Conservation (phyloP, 2,329 filamentous ascomycete species). For the Lachnellula subtilissima region DNA sequence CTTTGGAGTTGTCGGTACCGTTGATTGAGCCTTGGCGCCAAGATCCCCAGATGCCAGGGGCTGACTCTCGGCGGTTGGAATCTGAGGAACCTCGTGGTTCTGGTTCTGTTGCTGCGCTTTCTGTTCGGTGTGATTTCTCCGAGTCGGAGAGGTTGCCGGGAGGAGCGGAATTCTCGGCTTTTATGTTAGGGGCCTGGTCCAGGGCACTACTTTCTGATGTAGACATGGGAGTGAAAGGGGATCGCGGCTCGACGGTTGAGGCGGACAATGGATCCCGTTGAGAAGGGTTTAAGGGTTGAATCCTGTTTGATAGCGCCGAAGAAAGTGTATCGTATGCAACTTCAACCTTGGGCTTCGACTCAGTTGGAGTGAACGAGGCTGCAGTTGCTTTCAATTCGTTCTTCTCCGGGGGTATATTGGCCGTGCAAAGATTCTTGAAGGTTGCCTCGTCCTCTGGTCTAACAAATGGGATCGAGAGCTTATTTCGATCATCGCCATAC, state of each 20-base stretch:
- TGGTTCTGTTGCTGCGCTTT: conserved; percentile 6
- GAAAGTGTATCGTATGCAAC: conserved; percentile 8
- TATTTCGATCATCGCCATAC: conserved; percentile 80
- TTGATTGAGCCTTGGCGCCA: conserved; percentile 55
- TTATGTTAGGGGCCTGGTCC: conserved; percentile 16
- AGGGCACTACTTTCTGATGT: conserved; percentile 6
- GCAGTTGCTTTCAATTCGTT: conserved; percentile 49
- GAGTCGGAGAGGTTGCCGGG: conserved; percentile 17
- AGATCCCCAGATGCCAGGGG: conserved; percentile 62
- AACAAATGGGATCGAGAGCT: conserved; percentile 85
- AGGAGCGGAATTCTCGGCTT: conserved; percentile 5
- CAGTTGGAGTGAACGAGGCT: conserved; percentile 28
- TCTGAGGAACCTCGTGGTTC: conserved; percentile 13
- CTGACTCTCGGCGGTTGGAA: conserved; percentile 40
- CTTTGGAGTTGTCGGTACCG: conserved; percentile 17
- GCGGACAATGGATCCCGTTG: conserved; percentile 5
- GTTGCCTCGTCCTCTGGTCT: conserved; percentile 79
- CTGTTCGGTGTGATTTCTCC: conserved; percentile 13
- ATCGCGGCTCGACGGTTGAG: conserved; percentile 14
- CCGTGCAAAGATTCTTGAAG: conserved; percentile 73
- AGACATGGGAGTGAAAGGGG: conserved; percentile 13
- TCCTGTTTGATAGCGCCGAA: conserved; percentile 6
- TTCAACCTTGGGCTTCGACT: conserved; percentile 22
- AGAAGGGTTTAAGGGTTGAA: conserved; percentile 4
- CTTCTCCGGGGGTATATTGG: conserved; percentile 49